Evolutionary conservation across 164 flowering plant genomes (phyloP).

Genomic region (Vitis cinerea): DNA sequence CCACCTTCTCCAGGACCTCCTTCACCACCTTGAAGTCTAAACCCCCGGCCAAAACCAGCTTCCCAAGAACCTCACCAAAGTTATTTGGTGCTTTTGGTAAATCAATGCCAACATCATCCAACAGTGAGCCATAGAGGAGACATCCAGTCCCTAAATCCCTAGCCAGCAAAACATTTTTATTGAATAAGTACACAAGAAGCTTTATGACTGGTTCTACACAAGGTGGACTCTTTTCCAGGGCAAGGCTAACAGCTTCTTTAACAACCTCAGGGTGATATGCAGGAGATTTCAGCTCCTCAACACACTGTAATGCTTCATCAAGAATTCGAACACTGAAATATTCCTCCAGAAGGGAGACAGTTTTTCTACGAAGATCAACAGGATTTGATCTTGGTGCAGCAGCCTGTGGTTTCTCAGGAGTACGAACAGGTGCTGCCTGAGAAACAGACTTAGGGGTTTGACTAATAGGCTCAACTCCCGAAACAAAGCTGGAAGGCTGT

Average conservation of each 20-base stretch:
- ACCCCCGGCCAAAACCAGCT: conserved; percentile 42
- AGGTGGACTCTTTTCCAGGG: conserved; percentile 67
- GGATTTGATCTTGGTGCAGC: conserved; percentile 22
- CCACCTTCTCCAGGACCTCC: conserved; percentile 55
- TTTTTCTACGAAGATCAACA: conserved; percentile 51
- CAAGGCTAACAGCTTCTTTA: conserved; percentile 62
- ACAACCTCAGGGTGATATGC: conserved; percentile 59
- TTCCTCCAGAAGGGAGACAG: conserved; percentile 59
- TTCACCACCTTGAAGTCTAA: conserved; percentile 56
- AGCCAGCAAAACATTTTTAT: conserved; percentile 46
- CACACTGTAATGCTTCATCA: conserved; percentile 70
- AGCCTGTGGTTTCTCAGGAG: conserved; percentile 26
- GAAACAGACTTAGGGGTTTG: conserved; percentile 28
- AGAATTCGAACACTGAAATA: conserved; percentile 54
- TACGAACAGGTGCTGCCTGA: conserved; percentile 14
- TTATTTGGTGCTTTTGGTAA: conserved; percentile 72
- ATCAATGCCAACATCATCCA: conserved; percentile 76
- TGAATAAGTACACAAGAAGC: conserved; percentile 48
- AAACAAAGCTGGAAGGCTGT: conserved; percentile 16
- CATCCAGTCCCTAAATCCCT: conserved; percentile 59
- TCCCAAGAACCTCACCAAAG: conserved; percentile 66
- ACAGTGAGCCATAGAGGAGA: conserved; percentile 43
- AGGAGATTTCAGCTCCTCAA: conserved; percentile 67
- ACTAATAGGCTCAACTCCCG: conserved; percentile 28
- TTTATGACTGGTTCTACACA: conserved; percentile 50